Base-by-base conservation (phyloP, 306 rosid genomes). In the Geum urbanum region DNA sequence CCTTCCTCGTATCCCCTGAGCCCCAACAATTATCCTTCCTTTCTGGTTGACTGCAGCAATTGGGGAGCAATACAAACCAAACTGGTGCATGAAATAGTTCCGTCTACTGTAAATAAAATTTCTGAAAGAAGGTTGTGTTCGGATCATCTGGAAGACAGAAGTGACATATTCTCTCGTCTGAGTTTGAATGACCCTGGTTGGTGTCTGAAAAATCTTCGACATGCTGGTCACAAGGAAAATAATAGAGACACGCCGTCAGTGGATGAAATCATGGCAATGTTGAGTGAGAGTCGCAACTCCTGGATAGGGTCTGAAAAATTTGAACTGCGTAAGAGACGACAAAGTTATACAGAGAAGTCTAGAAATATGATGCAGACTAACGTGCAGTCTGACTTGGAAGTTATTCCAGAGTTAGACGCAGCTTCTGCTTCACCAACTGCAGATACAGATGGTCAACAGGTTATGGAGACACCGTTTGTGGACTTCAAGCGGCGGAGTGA, bases 401-500 rank as follows among this genome's bases (percentile, higher is more conserved):
- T 53, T 67, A 19, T 48, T 51, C 53, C 65, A 50, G 45, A 81
- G 50, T 45, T 22, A 41, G 67, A 41, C 51, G 63, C 16, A 14
- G 58, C 72, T 81, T 46, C 72, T 74, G 20, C 61, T 37, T 46
- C 57, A 81, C 46, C 52, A 65, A 66, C 73, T 54, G 73, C 66
- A 55, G 75, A 69, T 35, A 20, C 32, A 52, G 74, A 9, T 20
- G 35, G 5, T 55, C 71, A 50, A 35, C 13, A 8, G 37, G 13
- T n/a, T 18, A 43, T 67, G 51, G 32, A 15, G 4, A 45, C 48
- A 6, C 22, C 64, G 7, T 51, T 59, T 60, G 22, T 72, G 27
- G 73, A 86, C 81, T 88, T 88, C 83, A 88, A 84, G 82, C 91
- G 89, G 18, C 87, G 95, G 35, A 88, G 84, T 80, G 79, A 70